Conservation (phyloP, 2,329 filamentous ascomycete species). For the Colletotrichum lini region DNA sequence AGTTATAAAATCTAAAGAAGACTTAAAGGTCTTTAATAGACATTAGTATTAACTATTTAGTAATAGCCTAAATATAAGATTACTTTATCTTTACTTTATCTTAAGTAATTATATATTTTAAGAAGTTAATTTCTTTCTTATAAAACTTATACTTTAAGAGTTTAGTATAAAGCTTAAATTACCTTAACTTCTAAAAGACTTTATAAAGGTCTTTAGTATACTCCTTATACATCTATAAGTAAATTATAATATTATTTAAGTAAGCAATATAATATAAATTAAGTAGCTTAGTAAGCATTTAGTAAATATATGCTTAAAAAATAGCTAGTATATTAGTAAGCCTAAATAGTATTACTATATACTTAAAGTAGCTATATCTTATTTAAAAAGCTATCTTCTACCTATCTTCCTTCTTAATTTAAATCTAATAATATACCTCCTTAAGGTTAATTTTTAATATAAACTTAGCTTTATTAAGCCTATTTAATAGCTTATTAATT, state of each 20-base stretch:
- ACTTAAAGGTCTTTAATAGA: too few species aligned
- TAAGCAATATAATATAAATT: constrained; percentile 14
- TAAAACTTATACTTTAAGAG: too few species aligned
- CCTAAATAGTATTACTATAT: constrained; percentile 20
- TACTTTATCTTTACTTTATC: too few species aligned
- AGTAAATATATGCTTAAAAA: constrained; percentile 10
- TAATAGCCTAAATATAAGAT: too few species aligned
- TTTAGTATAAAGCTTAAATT: too few species aligned
- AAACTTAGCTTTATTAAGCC: neutral
- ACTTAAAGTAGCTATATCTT: neutral
- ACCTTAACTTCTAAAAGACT: neutral
- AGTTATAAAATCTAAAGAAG: too few species aligned
- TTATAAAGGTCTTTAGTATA: neutral
- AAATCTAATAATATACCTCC: neutral
- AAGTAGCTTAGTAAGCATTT: constrained; percentile 1
- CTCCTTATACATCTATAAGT: neutral
- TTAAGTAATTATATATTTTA: too few species aligned
- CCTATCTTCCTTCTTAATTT: constrained; percentile 7
- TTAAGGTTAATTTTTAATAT: constrained; percentile 7
- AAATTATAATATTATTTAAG: constrained; percentile 9
- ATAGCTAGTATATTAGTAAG: neutral
- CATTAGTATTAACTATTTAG: too few species aligned
- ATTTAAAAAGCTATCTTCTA: constrained; percentile 10
- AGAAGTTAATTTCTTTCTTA: too few species aligned
- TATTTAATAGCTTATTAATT: neutral